Base-by-base conservation (phyloP, 352 stramenopile genomes). In the Phytopythium chamaehyphon region DNA sequence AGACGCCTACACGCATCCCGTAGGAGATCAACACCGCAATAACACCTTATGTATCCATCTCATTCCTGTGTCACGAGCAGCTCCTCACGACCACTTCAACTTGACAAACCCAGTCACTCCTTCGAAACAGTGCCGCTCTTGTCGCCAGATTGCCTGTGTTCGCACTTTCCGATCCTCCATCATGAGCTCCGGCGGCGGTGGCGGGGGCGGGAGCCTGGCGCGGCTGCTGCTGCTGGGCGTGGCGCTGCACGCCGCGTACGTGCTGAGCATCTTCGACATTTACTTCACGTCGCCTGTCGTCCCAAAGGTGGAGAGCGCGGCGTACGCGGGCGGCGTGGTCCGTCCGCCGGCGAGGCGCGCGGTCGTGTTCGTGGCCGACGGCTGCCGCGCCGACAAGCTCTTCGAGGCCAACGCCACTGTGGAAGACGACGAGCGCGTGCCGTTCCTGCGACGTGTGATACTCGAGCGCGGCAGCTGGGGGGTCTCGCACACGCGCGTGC, bases 251-350 rank as follows among this genome's bases (percentile, higher is more conserved):
- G 73, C 68, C 21, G 57, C 87, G 43, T 95, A 95, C 73, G 79
- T 95, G 54, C 66, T 92, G 22, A 95, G 84, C 56, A 93, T 95
- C 71, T 93, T 95, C 57, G 84, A 95, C 66, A 93, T 95, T 50
- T 95, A 95, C 82, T 95, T 95, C 67, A 91, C 78, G 55, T 92
- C 82, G 9, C 84, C 82, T 33, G 76, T 95, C 3, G 84, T 93
- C 31, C 59, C 60, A 21, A 70, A 84, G 57, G 73, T 93, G 39
- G 66, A 76, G 55, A 83, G 71, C 54, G 57, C 86, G 8, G 55
- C 14, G 9, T 77, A 73, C 40, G 65, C 69, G 2, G 50, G 63
- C 35, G 35, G 59, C 9, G 33, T 42, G n/a, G 53, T 50, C 15
- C 48, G 18, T 38, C 66, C 74, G 33, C 80, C 80, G 0, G 80